Evolutionary conservation across 2,329 filamentous ascomycete species (phyloP).

Genomic region (Penicillium occitanis): DNA sequence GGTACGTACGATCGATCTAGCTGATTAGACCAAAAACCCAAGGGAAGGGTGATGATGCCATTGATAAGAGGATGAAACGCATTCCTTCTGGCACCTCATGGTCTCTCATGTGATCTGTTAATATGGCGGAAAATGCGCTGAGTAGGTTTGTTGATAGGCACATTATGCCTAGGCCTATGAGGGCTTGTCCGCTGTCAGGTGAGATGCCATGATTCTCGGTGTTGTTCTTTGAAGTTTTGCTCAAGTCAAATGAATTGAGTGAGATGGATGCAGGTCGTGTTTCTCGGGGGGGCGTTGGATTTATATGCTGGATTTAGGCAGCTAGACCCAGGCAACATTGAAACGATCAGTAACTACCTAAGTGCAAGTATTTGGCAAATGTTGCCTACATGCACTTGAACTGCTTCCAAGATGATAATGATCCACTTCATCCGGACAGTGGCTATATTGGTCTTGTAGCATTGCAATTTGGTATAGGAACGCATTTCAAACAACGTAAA

Average conservation of each 20-base stretch:
- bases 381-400: neutral
- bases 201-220: neutral
- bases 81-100: too few species aligned
- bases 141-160: neutral
- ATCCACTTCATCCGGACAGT: neutral
- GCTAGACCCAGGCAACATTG: neutral
- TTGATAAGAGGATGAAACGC: neutral
- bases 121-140: neutral
- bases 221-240: neutral
- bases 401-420: neutral
- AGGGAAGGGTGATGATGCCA: too few species aligned
- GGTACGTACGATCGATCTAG: too few species aligned
- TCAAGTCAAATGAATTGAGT: neutral
- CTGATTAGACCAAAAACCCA: too few species aligned
- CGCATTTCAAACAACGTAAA: neutral
- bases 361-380: neutral
- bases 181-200: neutral
- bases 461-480: neutral
- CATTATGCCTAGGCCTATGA: neutral
- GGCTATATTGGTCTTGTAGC: neutral
- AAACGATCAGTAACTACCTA: neutral
- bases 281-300: neutral
- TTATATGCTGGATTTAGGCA: neutral
- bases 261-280: too few species aligned
- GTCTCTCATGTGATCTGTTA: too few species aligned